These are phyloP conservation scores for Strobilomyces confusus DNA, from an alignment of 768 basidiomycete species.

Conservation along the genomic window DNA sequence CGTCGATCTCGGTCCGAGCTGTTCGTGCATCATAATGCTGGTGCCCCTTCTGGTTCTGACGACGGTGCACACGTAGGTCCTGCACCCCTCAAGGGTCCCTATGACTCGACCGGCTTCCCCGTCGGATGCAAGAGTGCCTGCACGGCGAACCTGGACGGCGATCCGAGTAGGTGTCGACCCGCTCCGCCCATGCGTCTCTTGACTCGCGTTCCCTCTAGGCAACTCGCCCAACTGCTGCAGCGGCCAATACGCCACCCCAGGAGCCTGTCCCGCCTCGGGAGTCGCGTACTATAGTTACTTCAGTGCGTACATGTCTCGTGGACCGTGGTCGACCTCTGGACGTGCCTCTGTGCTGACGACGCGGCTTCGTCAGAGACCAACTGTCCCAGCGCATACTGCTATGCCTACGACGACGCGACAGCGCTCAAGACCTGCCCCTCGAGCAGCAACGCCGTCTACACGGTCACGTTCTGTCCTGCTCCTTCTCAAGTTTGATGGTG, in stretches of 20 bases:
- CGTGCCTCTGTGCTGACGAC: slow-evolving; percentile 1
- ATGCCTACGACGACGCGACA: slow-evolving; percentile 49
- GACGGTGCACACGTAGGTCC: slow-evolving; percentile 47
- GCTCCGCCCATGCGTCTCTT: not conserved
- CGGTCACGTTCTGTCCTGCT: slow-evolving; percentile 43
- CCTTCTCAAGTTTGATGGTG: not conserved
- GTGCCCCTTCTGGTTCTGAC: no score
- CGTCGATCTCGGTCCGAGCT: slow-evolving; percentile 58
- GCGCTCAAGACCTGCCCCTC: slow-evolving; percentile 44
- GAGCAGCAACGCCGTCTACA: slow-evolving; percentile 36
- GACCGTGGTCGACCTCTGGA: not conserved
- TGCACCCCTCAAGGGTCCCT: slow-evolving; percentile 46
- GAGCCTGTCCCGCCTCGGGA: slow-evolving; percentile 52
- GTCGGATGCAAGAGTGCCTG: slow-evolving; percentile 65
- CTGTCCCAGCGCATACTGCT: slow-evolving; percentile 48
- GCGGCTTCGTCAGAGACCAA: slow-evolving; percentile 31
- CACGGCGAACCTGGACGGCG: slow-evolving; percentile 33
- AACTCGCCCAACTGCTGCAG: slow-evolving; percentile 67
- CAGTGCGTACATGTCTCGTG: slow-evolving; percentile 30
- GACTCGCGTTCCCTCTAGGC: slow-evolving; percentile 24
- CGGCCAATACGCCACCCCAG: slow-evolving; percentile 47
- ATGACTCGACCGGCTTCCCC: slow-evolving; percentile 46
- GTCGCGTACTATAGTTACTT: slow-evolving; percentile 44
- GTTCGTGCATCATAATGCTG: slow-evolving; percentile 28
- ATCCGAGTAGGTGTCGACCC: slow-evolving; percentile 24